Evolutionary conservation across 148 eudicot genomes (phyloP), one percentile per base, ranked within the genome.

Genomic region (Silene conica): DNA sequence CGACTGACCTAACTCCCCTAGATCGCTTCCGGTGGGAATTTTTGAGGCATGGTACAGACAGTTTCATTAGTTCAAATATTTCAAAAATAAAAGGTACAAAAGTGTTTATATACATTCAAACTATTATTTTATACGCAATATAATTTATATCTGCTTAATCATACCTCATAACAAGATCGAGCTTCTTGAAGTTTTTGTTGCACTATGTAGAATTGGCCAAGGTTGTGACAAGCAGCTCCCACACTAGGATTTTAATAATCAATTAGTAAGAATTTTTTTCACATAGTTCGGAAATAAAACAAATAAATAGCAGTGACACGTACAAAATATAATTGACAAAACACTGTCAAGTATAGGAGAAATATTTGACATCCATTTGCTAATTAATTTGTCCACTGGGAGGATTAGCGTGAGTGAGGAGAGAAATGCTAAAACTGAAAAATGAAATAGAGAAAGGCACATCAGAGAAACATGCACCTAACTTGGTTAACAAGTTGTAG

Each of bases 201-300:
- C 62, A 73, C 84, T 72, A 88, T 81, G 77, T 88, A 92, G 78
- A 95, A 95, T 73, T 89, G 97, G 46, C 99, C 99, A 48, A 95
- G 87, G 79, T 95, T 95, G 83, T 95, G 99, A 76, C 92, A 81
- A 69, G 99, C 97, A 79, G 94, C 93, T 8, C 92, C 99, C 74
- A 95, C 97, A 46, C 98, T 93, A 79, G 34, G 67, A 66, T 65
- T 64, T 56, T 31, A 57, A 54, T 28, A 67, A 50, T n/a, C 23
- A 67, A 19, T 45, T 23, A 26, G 28, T 3, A 69, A 69, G 72
- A 69, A 3, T 1, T 31, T 13, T 23, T 13, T 50, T 20, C 19
- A 16, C 1, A 11, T 13, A 28, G 56, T 68, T 45, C 54, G 11
- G 45, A 19, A 8, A 41, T 5, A 67, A 67, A 66, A 63, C 9